Evolutionary conservation across 116 monocot species (phyloP), one percentile per base, ranked within the genome.

Genomic region (Phalaenopsis hybrid): DNA sequence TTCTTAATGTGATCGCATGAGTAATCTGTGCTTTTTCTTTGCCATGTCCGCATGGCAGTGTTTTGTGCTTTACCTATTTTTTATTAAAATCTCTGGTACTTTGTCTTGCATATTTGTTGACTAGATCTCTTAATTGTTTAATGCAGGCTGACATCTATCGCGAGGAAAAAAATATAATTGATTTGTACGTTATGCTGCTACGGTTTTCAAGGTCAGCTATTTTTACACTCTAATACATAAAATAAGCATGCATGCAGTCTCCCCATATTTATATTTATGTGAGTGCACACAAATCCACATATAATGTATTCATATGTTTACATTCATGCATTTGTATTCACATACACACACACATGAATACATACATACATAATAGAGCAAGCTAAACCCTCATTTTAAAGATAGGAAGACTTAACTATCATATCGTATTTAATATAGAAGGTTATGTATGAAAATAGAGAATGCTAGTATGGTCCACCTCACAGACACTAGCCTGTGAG

Each of bases 151-250:
- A 90, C 46, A 91, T 94, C 45, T 93, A 93, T 78, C 87, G 93
- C 2, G 83, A 79, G 75, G 96, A 96, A 86, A 90, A 89, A 48
- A 95, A 95, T 81, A 87, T 88, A 75, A 90, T 98, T 44, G 93
- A 95, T 87, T 84, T 98, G 49, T 95, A 90, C 84, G 86, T 93
- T 76, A 93, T 98, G 89, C 94, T 98, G 72, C 81, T 98, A 44
- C 84, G 98, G 18, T 98, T 91, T 93, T 95, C 92, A 58, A 95
- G 95, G 98, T 92, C 4, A 80, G 84, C 52, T 21, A 72, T 72
- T 72, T 41, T 72, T 41, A 37, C 72, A 72, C 33, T 3, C 13
- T 11, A 63, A 63, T 63, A 63, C 4, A 63, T 23, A 4, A 63
- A n/a, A 8, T 70, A 34, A 1, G 20, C 16, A 61, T 61, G 61